Evolutionary conservation across 129 eudicot species (phyloP), one percentile per base, ranked within the genome.

Genomic region (Scalesia atractyloides): DNA sequence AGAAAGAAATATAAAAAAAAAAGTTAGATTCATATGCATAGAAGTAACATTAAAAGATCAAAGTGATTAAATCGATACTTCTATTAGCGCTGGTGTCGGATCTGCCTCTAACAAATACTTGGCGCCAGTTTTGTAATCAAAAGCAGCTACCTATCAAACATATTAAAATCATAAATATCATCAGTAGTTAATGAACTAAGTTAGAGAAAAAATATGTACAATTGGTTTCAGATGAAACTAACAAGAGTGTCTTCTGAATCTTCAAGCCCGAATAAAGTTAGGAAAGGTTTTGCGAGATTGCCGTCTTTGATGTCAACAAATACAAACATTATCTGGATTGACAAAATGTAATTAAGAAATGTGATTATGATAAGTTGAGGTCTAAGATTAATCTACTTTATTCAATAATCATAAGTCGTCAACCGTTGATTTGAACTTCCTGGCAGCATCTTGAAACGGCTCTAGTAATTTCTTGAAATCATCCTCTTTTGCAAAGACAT

Each of bases 241-340:
- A 93, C 98, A 76, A 82, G 89, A 8, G 90, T 80, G 48, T 87
- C 90, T 60, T 89, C 76, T 11, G 95, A 93, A 17, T 93, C 96
- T 82, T 93, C 98, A 33, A 85, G 88, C 53, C 96, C 98, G 70
- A 89, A 84, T 66, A 93, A 73, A 78, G 95, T 87, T 58, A 93
- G 56, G 82, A 93, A 93, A 8, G 98, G 97, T 71, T 93, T 93
- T 69, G 98, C 97, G 39, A 93, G 92, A 79, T 93, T 93, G 17
- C 87, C 98, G 24, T 87, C 97, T 73, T 52, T 67, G 64, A 89
- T 86, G 87, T 93, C 90, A 54, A 87, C 95, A 64, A 81, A 81
- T 22, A 87, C 78, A 72, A 89, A 81, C 96, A 93, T 80, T 77
- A 93, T 83, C 98, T 93, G 92, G n/a, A n/a, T n/a, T n/a, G n/a